Conservation (phyloP, 768 basidiomycete genomes). For the Phaffia tasmanica region DNA sequence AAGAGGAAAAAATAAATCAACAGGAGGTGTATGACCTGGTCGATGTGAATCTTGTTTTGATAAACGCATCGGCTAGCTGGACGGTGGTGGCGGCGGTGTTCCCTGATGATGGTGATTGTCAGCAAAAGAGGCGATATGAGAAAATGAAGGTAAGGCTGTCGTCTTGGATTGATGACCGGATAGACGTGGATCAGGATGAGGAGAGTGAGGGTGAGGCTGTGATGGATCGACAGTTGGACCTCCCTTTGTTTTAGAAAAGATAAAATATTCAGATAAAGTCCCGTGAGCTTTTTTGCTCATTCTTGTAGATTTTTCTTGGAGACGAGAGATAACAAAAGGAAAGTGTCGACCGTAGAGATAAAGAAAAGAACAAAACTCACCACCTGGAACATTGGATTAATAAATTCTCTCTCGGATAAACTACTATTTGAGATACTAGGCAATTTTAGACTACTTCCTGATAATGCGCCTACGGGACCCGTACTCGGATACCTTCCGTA, state of each 20-base stretch:
- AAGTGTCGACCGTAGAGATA: too few species aligned
- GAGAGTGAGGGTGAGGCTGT: conserved; percentile 28
- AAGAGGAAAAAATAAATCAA: too few species aligned
- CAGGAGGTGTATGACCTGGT: too few species aligned
- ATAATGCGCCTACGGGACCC: conserved; percentile 31
- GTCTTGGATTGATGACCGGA: conserved; percentile 5
- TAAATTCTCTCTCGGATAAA: conserved; percentile 17
- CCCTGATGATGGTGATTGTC: conserved; percentile 30
- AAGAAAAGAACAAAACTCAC: conserved; percentile 20
- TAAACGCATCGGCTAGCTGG: too few species aligned
- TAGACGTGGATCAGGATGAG: background rate
- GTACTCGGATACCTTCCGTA: conserved; percentile 26
- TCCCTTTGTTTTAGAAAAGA: too few species aligned
- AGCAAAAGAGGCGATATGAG: conserved; percentile 37
- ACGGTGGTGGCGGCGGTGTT: background rate
- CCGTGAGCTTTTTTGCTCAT: too few species aligned
- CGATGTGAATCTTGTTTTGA: too few species aligned
- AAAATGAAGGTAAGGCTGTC: conserved; percentile 37
- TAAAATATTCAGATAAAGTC: too few species aligned
- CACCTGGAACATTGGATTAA: conserved; percentile 37
- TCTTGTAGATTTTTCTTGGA: too few species aligned
- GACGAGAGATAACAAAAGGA: too few species aligned
- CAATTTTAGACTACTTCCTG: conserved; percentile 30
- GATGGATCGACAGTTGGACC: too few species aligned
- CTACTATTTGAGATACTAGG: conserved; percentile 30